Percentiles rank a stretch among this genome's conserved stretches.
phyloP scores from a whole-genome alignment of 108 stramenopile species.

The Parietichytrium sp. region DNA sequence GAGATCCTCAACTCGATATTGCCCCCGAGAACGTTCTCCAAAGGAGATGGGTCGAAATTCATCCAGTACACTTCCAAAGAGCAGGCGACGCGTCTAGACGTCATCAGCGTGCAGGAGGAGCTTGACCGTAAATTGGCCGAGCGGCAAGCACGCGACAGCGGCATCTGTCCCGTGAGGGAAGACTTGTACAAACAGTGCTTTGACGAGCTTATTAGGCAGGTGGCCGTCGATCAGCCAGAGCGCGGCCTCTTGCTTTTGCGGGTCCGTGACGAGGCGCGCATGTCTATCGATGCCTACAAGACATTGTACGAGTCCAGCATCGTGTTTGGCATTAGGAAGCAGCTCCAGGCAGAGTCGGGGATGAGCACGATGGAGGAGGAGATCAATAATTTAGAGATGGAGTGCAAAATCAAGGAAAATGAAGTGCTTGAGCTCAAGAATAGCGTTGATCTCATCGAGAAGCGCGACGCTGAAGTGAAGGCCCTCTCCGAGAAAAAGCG shows the following conservation, averaged over 20 bases:
- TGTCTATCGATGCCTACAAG: slow-evolving; percentile 71
- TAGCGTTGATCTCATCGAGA: slow-evolving; percentile 62
- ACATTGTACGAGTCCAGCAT: slow-evolving; percentile 64
- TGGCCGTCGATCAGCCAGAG: slow-evolving; percentile 68
- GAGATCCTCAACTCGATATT: slow-evolving; percentile 69
- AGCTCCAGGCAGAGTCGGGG: slow-evolving; percentile 69
- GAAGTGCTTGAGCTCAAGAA: slow-evolving; percentile 61
- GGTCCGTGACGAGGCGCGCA: slow-evolving; percentile 63
- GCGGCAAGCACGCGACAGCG: slow-evolving; percentile 64
- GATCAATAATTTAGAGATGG: slow-evolving; percentile 46
- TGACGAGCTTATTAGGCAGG: slow-evolving; percentile 62
- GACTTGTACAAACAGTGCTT: slow-evolving; percentile 64
- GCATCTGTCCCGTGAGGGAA: slow-evolving; percentile 69
- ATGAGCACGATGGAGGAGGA: slow-evolving; percentile 58
- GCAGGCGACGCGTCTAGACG: slow-evolving; percentile 66
- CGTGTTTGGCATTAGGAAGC: slow-evolving; percentile 68
- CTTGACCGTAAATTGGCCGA: slow-evolving; percentile 59
- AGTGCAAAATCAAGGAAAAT: slow-evolving; percentile 52
- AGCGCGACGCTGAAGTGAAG: slow-evolving; percentile 54
- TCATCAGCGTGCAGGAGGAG: slow-evolving; percentile 63
- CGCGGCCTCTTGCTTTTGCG: slow-evolving; percentile 66
- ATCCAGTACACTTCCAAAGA: slow-evolving; percentile 68
- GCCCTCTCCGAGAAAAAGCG: slow-evolving; percentile 61
- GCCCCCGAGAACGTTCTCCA: slow-evolving; percentile 61
- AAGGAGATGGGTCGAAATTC: slow-evolving; percentile 63